phyloP scores from a whole-genome alignment of 177 flowering plant species.

The Vitis hybrid region DNA sequence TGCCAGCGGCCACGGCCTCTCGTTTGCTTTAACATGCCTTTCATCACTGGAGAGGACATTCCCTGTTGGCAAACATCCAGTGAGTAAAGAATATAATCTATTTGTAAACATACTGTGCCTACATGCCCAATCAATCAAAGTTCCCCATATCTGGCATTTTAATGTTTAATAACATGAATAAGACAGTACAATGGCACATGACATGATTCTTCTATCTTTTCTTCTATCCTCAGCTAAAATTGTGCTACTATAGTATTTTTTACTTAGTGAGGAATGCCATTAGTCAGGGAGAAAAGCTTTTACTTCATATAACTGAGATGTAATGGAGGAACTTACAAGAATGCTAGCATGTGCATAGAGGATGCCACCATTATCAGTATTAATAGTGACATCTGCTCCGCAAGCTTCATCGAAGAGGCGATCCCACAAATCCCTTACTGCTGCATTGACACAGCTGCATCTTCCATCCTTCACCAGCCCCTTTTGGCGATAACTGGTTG shows the following conservation, averaged over 20 bases:
- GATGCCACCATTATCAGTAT: slow-evolving; percentile 48
- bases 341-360: slow-evolving; percentile 70
- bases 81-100: neutral
- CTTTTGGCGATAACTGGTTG: slow-evolving; percentile 6
- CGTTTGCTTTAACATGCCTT: slow-evolving; percentile 56
- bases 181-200: neutral
- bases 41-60: slow-evolving; percentile 75
- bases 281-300: neutral
- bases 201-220: neutral
- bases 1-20: slow-evolving; percentile 33
- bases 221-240: neutral
- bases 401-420: slow-evolving; percentile 73
- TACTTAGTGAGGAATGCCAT: neutral
- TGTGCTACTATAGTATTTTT: neutral
- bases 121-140: neutral
- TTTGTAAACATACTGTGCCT: neutral
- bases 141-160: neutral
- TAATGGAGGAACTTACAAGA: slow-evolving; percentile 51
- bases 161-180: neutral
- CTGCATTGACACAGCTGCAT: slow-evolving; percentile 26
- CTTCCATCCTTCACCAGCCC: slow-evolving; percentile 19
- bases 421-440: slow-evolving; percentile 55
- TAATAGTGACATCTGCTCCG: slow-evolving; percentile 65
- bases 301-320: neutral
- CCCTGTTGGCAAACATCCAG: slow-evolving; percentile 45